Base-by-base conservation (phyloP, 2,329 filamentous ascomycete genomes). In the Ceratocystis colombiana region DNA sequence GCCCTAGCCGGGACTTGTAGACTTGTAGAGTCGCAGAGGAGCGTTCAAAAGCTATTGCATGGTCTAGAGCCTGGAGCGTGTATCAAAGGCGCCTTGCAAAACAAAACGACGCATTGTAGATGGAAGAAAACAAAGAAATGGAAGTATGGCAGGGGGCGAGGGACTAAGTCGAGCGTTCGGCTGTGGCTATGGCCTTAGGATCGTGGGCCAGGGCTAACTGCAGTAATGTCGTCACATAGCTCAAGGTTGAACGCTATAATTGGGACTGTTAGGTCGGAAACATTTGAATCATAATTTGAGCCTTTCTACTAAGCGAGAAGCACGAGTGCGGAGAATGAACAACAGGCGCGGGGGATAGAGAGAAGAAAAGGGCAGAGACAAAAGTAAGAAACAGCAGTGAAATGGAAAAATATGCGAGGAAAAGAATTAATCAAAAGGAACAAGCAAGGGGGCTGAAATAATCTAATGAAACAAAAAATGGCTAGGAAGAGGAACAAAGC, bases 401-500 rank as follows among this genome's bases (percentile, higher is more conserved):
- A 22, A 30, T 15, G 4, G 22, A 57, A 12, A 57, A 15, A 45
- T 5, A 62, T 20, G 41, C 28, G 30, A 28, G 33, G 30, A 61
- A 61, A 61, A 2, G 30, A 44, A 61, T 8, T 12, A 25, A 25
- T 50, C 4, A 50, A 22, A n/a, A 10, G 46, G n/a, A 50, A 20
- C 46, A 20, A 22, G 6, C 37, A 41, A 41, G 22, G 46, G 33
- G n/a, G 25, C 12, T 33, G 10, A 62, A 12, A 12, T 10, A 44
- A 62, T 17, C 17, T 25, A 62, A 46, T 25, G 41, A 45, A 62
- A 45, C 20, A 2, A 45, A 44, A 46, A 45, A 44, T 20, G 8
- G 17, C 41, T 28, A 45, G 61, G 25, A 62, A 44, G 61, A 45
- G 25, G 30, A 62, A 62, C 37, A 62, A 62, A 25, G n/a, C 22